Conservation (phyloP, 352 stramenopile genomes). For the Lagenidium sp. region DNA sequence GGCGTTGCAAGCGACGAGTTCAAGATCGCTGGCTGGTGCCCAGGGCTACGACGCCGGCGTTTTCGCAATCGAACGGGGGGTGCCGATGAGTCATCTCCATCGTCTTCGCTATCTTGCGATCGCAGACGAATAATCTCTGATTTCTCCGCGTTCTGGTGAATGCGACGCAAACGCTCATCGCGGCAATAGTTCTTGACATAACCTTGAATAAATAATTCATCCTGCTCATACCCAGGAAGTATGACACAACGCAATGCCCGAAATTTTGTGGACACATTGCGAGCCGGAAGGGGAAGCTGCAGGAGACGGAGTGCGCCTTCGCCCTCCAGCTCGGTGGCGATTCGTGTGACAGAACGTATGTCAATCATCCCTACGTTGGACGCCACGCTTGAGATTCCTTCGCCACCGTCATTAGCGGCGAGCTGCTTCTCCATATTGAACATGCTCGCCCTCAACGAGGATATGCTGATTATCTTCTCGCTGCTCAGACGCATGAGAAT, state of each 20-base stretch:
- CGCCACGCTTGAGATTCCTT: too few relatives aligned
- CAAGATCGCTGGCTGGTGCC: background rate
- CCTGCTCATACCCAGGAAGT: slow-evolving; percentile 46
- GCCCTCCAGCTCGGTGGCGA: slow-evolving; percentile 52
- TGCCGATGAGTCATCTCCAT: slow-evolving; percentile 5
- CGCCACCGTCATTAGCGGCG: slow-evolving; percentile 4
- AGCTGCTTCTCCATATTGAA: slow-evolving; percentile 56
- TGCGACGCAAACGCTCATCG: slow-evolving; percentile 61
- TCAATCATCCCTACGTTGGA: slow-evolving; percentile 49
- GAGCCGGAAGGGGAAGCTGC: slow-evolving; percentile 52
- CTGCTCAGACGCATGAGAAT: slow-evolving; percentile 45
- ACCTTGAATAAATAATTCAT: slow-evolving; percentile 58
- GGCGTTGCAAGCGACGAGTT: too few relatives aligned
- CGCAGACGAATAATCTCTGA: slow-evolving; percentile 47
- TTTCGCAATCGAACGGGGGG: too few relatives aligned
- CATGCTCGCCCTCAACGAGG: slow-evolving; percentile 63
- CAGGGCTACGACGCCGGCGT: too few relatives aligned
- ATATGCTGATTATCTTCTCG: slow-evolving; percentile 76
- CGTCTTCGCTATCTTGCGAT: slow-evolving; percentile 28
- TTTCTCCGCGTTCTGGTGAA: slow-evolving; percentile 48
- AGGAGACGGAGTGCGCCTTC: slow-evolving; percentile 37
- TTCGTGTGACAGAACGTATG: slow-evolving; percentile 57
- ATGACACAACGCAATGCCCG: slow-evolving; percentile 63
- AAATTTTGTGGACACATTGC: slow-evolving; percentile 78
- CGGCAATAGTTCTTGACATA: slow-evolving; percentile 74